Percentiles rank a stretch among this genome's conserved stretches.
Evolutionary conservation across 1,284 basidiomycete species (phyloP).

Genomic region (Mycena sp.): DNA sequence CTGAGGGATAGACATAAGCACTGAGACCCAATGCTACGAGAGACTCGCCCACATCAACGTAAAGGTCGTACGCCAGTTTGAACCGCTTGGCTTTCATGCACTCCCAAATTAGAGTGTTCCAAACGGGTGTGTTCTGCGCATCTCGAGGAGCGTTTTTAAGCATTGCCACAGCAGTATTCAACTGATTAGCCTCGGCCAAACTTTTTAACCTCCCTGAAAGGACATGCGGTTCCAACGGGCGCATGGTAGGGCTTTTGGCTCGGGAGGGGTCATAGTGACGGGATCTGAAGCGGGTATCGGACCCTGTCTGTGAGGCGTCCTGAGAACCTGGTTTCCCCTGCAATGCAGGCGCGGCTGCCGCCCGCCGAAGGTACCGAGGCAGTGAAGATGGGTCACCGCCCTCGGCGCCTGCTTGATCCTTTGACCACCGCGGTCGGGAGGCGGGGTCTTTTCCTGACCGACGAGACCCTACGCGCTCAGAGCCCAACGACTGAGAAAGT

Average conservation of each 20-base stretch:
- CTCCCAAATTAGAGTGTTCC: slow-evolving; percentile 78
- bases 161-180: slow-evolving; percentile 67
- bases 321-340: too few relatives aligned
- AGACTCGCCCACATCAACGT: slow-evolving; percentile 65
- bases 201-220: slow-evolving; percentile 66
- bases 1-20: slow-evolving; percentile 47
- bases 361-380: slow-evolving; percentile 22
- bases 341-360: slow-evolving; percentile 10
- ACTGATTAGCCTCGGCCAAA: slow-evolving; percentile 58
- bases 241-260: slow-evolving; percentile 39
- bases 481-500: background rate
- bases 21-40: background rate
- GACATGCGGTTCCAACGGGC: slow-evolving; percentile 64
- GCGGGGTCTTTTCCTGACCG: background rate
- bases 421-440: slow-evolving; percentile 17
- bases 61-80: slow-evolving; percentile 67
- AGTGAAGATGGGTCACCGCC: background rate
- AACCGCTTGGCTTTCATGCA: slow-evolving; percentile 64
- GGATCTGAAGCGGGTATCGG: slow-evolving; percentile 43
- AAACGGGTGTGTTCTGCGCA: slow-evolving; percentile 74
- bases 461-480: background rate
- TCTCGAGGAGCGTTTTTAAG: slow-evolving; percentile 73
- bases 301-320: too few relatives aligned
- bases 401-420: background rate
- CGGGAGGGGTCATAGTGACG: slow-evolving; percentile 46